Percentiles rank a stretch among this genome's conserved stretches.
These are phyloP conservation scores for Neofusicoccum ribis DNA, from an alignment of 2,329 filamentous ascomycete genomes.

Conservation along the genomic window DNA sequence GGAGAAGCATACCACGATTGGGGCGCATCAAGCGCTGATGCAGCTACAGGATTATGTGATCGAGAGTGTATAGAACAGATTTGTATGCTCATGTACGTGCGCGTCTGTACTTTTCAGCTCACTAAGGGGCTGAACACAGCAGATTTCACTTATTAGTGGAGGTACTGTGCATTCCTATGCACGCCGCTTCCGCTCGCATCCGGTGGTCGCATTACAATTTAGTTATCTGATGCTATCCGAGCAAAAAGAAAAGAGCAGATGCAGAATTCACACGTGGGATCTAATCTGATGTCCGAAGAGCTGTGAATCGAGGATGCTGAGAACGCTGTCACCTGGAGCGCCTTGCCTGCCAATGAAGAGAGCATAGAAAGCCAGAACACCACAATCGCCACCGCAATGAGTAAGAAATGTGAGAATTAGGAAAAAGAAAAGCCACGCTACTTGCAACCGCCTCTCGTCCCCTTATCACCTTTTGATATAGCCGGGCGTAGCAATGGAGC, in stretches of 20 bases:
- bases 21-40: conserved; percentile 10
- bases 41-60: conserved; percentile 13
- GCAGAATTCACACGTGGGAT: background rate
- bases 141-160: too few relatives aligned
- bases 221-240: background rate
- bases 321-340: too few relatives aligned
- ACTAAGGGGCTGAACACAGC: too few relatives aligned
- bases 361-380: background rate
- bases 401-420: background rate
- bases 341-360: too few relatives aligned
- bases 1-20: background rate
- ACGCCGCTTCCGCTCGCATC: too few relatives aligned
- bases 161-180: background rate
- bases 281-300: background rate
- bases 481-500: background rate
- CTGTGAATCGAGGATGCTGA: background rate
- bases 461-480: background rate
- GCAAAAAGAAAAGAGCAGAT: background rate
- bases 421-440: background rate
- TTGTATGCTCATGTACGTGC: too few relatives aligned
- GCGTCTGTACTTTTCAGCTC: too few relatives aligned
- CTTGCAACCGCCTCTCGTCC: background rate
- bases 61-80: background rate
- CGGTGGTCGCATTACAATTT: background rate
- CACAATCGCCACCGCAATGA: background rate